Conservation (phyloP, 1,139 yeast species). For the Geotrichum fermentans region DNA sequence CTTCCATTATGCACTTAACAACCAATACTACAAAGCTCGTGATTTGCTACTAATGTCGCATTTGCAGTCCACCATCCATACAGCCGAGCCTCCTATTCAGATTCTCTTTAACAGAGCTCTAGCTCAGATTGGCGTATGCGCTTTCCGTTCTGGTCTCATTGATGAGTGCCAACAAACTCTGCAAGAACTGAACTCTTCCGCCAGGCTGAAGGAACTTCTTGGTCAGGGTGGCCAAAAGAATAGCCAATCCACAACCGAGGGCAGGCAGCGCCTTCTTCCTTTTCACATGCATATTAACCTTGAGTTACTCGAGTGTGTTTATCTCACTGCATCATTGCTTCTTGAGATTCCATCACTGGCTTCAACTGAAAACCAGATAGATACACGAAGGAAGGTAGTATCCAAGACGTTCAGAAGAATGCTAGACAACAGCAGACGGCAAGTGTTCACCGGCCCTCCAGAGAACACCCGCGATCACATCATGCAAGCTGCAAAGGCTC, state of each 20-base stretch:
- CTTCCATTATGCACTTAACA: slow-evolving; percentile 86
- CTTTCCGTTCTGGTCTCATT: slow-evolving; percentile 85
- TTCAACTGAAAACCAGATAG: slow-evolving; percentile 45
- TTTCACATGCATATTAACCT: slow-evolving; percentile 97
- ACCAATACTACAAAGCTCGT: slow-evolving; percentile 76
- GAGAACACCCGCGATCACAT: slow-evolving; percentile 93
- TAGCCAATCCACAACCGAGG: slow-evolving; percentile 45
- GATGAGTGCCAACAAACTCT: slow-evolving; percentile 83
- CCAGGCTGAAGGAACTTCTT: slow-evolving; percentile 82
- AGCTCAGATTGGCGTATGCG: slow-evolving; percentile 93
- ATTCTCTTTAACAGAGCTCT: slow-evolving; percentile 91
- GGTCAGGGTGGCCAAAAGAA: slow-evolving; percentile 87
- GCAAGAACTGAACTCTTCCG: slow-evolving; percentile 82
- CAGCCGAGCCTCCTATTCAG: slow-evolving; percentile 80
- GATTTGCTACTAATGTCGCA: slow-evolving; percentile 84
- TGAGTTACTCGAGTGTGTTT: slow-evolving; percentile 91
- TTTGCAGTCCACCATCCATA: slow-evolving; percentile 74
- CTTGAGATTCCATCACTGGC: slow-evolving; percentile 90
- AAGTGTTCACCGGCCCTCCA: slow-evolving; percentile 95
- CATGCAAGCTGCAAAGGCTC: slow-evolving; percentile 86
- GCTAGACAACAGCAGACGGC: slow-evolving; percentile 90
- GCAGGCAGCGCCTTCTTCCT: slow-evolving; percentile 83
- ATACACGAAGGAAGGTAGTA: slow-evolving; percentile 61
- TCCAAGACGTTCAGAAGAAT: slow-evolving; percentile 86
- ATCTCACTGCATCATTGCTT: slow-evolving; percentile 83